Base-by-base conservation (phyloP, 768 basidiomycete genomes). In the Boletellus ananiceps region DNA sequence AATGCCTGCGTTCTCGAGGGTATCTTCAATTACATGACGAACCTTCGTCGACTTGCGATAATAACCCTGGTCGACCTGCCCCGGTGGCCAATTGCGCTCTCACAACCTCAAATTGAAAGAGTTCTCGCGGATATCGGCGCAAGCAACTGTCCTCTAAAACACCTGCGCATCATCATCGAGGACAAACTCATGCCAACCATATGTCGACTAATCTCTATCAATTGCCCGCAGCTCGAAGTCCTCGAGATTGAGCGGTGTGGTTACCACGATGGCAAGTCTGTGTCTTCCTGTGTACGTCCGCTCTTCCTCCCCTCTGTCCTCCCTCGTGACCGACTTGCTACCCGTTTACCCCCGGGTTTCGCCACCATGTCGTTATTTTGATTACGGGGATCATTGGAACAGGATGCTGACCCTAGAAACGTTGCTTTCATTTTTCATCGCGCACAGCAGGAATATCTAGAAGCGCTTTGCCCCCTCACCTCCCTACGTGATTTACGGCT, bases 211-310 rank as follows among this genome's bases (percentile, higher is more conserved):
- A 67, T 69, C n/a, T 21, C 69, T 32, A 45, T 52, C 32, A 54
- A 64, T 25, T 64, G 66, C 19, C 69, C 69, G 14, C 60, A 60
- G 32, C 51, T 69, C 16, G 69, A 69, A 54, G 35, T 56, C 25
- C 63, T 69, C 42, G 67, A 69, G 36, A 69, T 69, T 6, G 67
- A 69, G 47, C 61, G 65, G 40, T 69, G 67, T 47, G 67, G 67
- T 4, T 69, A 69, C 60, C 67, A 69, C 52, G 67, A 69, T 53
- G 67, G 67, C 39, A 70, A 69, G 56, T 63, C 69, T 12, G 57
- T 68, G 47, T 67, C 65, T 57, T 62, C 62, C 43, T 62, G 50
- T 66, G 67, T 69, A 61, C 52, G 67, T 67, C 51, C 63, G 33
- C 57, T 43, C 49, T 58, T 54, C 29, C 37, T 50, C 57, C 54